Percentiles rank a stretch among this genome's conserved stretches.
These are phyloP conservation scores for Claviceps capensis DNA, from an alignment of 2,329 filamentous ascomycete genomes.

Conservation along the genomic window DNA sequence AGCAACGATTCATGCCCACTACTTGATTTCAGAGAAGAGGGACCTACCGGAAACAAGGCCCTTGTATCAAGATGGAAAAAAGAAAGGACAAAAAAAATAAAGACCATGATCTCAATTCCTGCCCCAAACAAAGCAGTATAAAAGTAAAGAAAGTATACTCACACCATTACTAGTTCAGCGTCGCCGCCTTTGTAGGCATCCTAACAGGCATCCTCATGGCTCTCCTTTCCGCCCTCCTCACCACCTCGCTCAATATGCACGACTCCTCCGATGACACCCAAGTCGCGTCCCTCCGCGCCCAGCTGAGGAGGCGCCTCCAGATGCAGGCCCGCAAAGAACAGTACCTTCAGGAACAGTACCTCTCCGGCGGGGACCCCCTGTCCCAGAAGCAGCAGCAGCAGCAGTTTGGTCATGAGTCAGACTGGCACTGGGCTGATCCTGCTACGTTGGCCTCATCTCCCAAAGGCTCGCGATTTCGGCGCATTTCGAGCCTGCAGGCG, in stretches of 20 bases:
- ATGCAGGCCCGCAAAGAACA: slow-evolving; percentile 2
- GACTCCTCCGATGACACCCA: slow-evolving; percentile 11
- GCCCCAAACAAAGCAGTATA: too few species aligned
- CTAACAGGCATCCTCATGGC: slow-evolving; percentile 46
- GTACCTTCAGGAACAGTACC: slow-evolving; percentile 6
- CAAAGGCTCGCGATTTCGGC: slow-evolving; percentile 18
- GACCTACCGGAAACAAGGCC: too few species aligned
- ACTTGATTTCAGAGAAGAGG: not conserved
- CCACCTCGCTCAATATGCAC: slow-evolving; percentile 34
- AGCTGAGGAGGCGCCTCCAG: not conserved
- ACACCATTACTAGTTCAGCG: slow-evolving; percentile 33
- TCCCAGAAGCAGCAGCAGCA: not conserved
- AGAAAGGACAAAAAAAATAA: not conserved
- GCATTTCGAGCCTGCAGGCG: slow-evolving; percentile 38
- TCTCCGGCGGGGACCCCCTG: not conserved
- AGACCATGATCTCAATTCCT: not conserved
- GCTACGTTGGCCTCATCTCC: slow-evolving; percentile 14
- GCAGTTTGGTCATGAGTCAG: slow-evolving; percentile 17
- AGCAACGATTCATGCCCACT: not conserved
- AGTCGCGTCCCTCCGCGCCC: slow-evolving; percentile 6
- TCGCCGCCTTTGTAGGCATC: slow-evolving; percentile 55
- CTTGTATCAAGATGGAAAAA: not conserved
- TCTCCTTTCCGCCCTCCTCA: slow-evolving; percentile 39
- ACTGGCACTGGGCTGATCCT: slow-evolving; percentile 24
- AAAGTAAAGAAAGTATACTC: not conserved